Percentiles rank a stretch among this genome's conserved stretches.
phyloP scores from a whole-genome alignment of 768 basidiomycete species.

The Amanita jacksonii region DNA sequence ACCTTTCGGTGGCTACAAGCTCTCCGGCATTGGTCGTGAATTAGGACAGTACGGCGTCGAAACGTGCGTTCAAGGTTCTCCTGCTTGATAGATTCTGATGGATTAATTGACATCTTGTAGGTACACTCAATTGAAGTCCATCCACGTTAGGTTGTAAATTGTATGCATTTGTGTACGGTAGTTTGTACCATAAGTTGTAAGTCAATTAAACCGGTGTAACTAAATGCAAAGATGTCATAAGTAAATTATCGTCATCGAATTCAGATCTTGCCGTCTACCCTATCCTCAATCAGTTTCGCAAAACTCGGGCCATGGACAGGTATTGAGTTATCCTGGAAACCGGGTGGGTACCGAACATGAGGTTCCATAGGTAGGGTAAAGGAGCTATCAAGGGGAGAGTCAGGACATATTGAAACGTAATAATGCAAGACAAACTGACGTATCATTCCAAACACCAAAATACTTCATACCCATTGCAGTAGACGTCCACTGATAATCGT shows the following conservation, averaged over 20 bases:
- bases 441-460: constrained; percentile 77
- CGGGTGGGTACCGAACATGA: constrained; percentile 62
- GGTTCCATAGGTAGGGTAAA: constrained; percentile 37
- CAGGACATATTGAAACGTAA: not conserved
- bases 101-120: not conserved
- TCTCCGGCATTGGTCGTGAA: not conserved
- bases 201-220: no score
- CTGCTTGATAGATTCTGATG: not conserved
- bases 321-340: constrained; percentile 74
- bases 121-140: not conserved
- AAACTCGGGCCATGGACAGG: constrained; percentile 61
- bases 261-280: constrained; percentile 23
- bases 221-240: no score
- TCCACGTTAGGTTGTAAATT: not conserved
- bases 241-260: not conserved
- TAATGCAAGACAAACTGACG: constrained; percentile 31
- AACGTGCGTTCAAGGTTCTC: not conserved
- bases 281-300: constrained; percentile 64
- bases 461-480: constrained; percentile 64
- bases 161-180: no score
- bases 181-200: no score
- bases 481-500: constrained; percentile 82
- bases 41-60: no score
- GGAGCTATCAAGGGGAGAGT: constrained; percentile 14
- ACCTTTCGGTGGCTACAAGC: constrained; percentile 21